Conservation (phyloP, 768 basidiomycete species). For the Agaricus subrufescens region DNA sequence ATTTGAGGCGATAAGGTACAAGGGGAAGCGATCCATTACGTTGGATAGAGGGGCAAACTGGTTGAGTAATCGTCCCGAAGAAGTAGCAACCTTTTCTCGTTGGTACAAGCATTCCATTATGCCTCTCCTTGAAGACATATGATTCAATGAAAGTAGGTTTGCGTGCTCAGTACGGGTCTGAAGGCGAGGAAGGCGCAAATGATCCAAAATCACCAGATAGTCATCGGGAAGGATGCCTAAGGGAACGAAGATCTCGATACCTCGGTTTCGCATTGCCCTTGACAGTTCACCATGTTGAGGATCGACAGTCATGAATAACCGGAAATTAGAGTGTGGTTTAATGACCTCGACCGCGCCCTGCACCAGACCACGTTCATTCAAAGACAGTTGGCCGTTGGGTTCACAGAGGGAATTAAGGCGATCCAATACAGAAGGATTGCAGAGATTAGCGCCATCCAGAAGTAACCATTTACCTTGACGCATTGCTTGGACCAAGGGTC, state of each 20-base stretch:
- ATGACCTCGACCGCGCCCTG: constrained; percentile 71
- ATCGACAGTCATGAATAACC: constrained; percentile 92
- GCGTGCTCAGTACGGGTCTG: neutral
- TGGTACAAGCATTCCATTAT: constrained; percentile 10
- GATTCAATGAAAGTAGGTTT: neutral
- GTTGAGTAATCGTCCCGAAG: constrained; percentile 39
- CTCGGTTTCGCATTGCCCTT: constrained; percentile 97
- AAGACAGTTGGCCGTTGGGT: constrained; percentile 69
- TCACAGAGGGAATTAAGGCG: constrained; percentile 96
- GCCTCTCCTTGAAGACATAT: constrained; percentile 21
- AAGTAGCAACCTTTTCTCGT: constrained; percentile 12
- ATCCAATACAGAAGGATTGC: constrained; percentile 93
- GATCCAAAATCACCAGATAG: constrained; percentile 35
- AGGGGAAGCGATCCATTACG: constrained; percentile 35
- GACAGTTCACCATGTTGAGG: constrained; percentile 91
- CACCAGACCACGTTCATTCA: constrained; percentile 87
- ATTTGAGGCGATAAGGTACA: constrained; percentile 20
- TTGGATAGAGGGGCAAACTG: constrained; percentile 44
- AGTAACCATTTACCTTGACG: constrained; percentile 86
- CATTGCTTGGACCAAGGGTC: constrained; percentile 83
- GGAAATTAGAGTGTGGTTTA: constrained; percentile 82
- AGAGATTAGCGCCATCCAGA: constrained; percentile 90
- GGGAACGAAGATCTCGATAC: constrained; percentile 73
- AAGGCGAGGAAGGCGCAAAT: constrained; percentile 41
- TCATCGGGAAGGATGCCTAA: constrained; percentile 39